A percentile compares a stretch with the other conserved stretches of the same genome.
These are phyloP conservation scores for Tricholoma bakamatsutake DNA, from an alignment of 768 basidiomycete genomes.

Conservation along the genomic window DNA sequence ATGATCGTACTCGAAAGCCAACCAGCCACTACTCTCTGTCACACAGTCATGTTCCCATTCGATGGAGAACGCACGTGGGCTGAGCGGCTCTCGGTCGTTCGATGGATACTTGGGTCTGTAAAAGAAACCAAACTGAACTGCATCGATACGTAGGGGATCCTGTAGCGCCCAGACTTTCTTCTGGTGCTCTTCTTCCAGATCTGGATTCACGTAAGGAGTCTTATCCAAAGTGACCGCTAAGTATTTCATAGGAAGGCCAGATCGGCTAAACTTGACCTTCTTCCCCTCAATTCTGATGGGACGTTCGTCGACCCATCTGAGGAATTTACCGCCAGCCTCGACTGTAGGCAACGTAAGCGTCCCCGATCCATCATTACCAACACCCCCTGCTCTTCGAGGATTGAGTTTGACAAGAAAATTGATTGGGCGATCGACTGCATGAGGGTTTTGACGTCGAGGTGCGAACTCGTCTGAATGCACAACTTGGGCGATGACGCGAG, in stretches of 20 bases:
- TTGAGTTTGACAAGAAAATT: constrained; percentile 63
- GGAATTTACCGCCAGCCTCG: constrained; percentile 39
- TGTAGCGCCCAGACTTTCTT: constrained; percentile 38
- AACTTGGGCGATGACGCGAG: constrained; percentile 45
- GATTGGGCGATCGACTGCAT: constrained; percentile 27
- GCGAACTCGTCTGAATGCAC: constrained; percentile 53
- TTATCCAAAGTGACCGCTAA: constrained; percentile 38
- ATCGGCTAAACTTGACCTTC: constrained; percentile 31
- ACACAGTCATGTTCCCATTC: constrained; percentile 61
- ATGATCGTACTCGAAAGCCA: constrained; percentile 64
- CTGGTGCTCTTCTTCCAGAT: constrained; percentile 44
- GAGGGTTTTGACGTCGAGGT: constrained; percentile 25
- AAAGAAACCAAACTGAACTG: constrained; percentile 63
- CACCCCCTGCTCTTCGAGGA: constrained; percentile 37
- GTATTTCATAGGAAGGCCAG: constrained; percentile 7
- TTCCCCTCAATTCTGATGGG: constrained; percentile 37
- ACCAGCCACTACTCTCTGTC: constrained; percentile 39
- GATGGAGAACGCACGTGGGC: constrained; percentile 53
- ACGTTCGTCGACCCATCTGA: constrained; percentile 34
- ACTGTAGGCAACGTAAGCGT: constrained; percentile 32
- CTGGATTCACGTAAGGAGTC: constrained; percentile 50
- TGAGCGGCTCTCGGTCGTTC: constrained; percentile 21
- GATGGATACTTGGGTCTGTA: constrained; percentile 33
- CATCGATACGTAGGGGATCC: constrained; percentile 47
- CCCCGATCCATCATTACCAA: constrained; percentile 52